Evolutionary conservation across 441 rosid genomes (phyloP).

Genomic region (Adansonia grandidieri): DNA sequence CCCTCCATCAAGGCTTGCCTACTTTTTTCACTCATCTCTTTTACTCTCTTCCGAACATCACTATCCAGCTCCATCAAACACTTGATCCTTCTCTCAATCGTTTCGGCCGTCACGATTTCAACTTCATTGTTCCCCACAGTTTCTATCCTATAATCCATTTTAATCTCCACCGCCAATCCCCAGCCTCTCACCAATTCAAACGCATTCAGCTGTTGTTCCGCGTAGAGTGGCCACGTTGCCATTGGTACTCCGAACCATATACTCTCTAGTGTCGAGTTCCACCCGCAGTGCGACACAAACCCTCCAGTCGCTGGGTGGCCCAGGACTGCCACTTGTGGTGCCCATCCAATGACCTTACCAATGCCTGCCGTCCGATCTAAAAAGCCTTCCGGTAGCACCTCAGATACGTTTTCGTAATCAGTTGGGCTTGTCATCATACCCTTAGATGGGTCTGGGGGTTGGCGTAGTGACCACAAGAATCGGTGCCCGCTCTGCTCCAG

Average conservation of each 20-base stretch:
- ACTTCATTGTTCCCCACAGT: background rate
- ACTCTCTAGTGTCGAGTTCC: background rate
- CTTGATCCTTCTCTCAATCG: background rate
- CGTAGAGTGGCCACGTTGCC: background rate
- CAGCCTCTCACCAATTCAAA: background rate
- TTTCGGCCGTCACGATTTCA: background rate
- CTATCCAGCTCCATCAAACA: background rate
- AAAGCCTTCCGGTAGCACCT: background rate
- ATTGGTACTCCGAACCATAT: conserved; percentile 3
- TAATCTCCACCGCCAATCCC: background rate
- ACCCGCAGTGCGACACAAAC: conserved; percentile 5
- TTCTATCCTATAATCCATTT: background rate
- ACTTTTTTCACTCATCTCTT: background rate
- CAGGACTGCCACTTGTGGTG: background rate
- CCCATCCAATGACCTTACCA: background rate
- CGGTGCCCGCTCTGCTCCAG: conserved; percentile 12
- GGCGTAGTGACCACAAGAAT: conserved; percentile 4
- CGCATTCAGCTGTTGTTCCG: background rate
- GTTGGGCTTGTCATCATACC: background rate
- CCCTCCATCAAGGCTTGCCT: background rate
- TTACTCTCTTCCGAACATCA: background rate
- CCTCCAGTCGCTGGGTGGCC: background rate
- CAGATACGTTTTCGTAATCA: background rate
- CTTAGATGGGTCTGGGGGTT: background rate
- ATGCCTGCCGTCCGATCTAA: background rate